phyloP scores from a whole-genome alignment of 495 filamentous ascomycete species.

The Pyrenula massariospora region DNA sequence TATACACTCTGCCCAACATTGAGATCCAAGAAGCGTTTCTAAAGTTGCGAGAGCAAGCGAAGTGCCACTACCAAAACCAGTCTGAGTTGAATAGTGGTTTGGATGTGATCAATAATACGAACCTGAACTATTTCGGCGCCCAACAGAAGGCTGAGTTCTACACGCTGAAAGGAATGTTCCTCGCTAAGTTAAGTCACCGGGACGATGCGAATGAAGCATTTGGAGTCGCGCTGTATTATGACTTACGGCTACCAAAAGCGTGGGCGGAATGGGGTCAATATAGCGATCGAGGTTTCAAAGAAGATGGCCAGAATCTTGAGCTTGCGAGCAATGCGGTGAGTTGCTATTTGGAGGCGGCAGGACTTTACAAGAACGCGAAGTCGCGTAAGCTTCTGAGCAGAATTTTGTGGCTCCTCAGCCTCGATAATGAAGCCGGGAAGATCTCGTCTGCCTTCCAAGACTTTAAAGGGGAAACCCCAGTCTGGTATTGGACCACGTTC shows the following conservation, averaged over 20 bases:
- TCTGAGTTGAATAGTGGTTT: conserved; percentile 82
- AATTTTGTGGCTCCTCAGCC: conserved; percentile 89
- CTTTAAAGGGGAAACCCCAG: conserved; percentile 88
- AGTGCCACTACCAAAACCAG: conserved; percentile 94
- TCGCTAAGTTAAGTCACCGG: conserved; percentile 80
- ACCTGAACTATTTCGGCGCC: conserved; percentile 91
- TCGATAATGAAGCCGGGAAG: conserved; percentile 75
- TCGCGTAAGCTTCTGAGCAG: conserved; percentile 91
- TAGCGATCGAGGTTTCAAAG: conserved; percentile 90
- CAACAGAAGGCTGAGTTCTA: conserved; percentile 98
- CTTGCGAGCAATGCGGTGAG: conserved; percentile 84
- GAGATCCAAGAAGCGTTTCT: conserved; percentile 99
- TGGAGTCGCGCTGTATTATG: conserved; percentile 86
- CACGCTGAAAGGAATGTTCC: conserved; percentile 98
- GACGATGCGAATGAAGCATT: conserved; percentile 89
- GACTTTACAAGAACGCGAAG: conserved; percentile 92
- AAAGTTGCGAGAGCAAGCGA: conserved; percentile 92
- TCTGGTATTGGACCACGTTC: conserved; percentile 99
- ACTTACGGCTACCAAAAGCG: conserved; percentile 88
- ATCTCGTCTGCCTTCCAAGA: conserved; percentile 77
- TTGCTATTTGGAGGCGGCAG: conserved; percentile 91
- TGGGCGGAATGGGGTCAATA: conserved; percentile 99
- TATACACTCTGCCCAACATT: conserved; percentile 97
- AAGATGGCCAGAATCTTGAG: conserved; percentile 64
- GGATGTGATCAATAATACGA: conserved; percentile 99